Evolutionary conservation across 306 rosid genomes (phyloP), one percentile per base, ranked within the genome.

Genomic region (Mucuna pruriens): DNA sequence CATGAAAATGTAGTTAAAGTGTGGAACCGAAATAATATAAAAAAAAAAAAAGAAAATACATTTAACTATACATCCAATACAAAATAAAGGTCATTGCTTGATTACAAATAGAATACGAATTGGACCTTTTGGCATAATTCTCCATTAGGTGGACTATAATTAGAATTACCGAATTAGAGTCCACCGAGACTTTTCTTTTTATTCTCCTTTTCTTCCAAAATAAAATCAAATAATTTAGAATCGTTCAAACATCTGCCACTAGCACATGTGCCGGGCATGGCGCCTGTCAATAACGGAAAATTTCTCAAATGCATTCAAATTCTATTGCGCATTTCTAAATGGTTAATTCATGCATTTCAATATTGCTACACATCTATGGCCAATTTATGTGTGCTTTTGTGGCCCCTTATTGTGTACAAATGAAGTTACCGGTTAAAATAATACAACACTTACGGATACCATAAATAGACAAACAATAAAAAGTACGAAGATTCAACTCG

Each of bases 401-500:
- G 86, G 57, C 65, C 69, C 62, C 52, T 52, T 34, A 10, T 63
- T 64, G 76, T 51, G 86, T 83, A 60, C 31, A 33, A 60, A 70
- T 39, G n/a, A 70, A 23, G 55, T 68, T 68, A 67, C 11, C 55
- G 42, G 54, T 68, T 78, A 44, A 44, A 78, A 72, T 63, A 77
- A 84, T 63, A 65, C 26, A 65, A 20, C 48, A 44, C 20, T 72
- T 42, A 64, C 26, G 45, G 57, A 63, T 74, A 69, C 82, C 46
- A 25, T 62, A 51, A 49, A 74, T 78, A 74, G 82, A 86, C 52
- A 62, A 57, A 52, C 78, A 42, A 82, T 40, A 69, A 65, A 55
- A 29, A 38, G 65, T 70, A 34, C 54, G 46, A 46, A 75, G 75
- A 79, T 69, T 63, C 80, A 86, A 79, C 63, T 58, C 79, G 71